Evolutionary conservation across 352 stramenopile genomes (phyloP), one percentile per base, ranked within the genome.

Genomic region (Globisporangium viniferum): DNA sequence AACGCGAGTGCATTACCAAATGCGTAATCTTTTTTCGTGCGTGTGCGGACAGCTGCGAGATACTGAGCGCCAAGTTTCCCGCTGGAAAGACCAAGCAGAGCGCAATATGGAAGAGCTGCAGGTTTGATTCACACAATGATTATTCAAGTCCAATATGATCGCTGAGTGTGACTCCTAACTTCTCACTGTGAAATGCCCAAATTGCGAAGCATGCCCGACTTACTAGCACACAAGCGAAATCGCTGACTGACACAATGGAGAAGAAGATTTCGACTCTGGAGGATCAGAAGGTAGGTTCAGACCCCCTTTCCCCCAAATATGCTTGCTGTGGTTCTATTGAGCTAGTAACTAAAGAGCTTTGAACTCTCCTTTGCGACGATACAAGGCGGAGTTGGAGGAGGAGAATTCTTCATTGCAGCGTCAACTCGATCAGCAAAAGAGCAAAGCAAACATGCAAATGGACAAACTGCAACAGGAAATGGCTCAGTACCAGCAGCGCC

Each of bases 1-100:
- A 49, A 49, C 9, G 5, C 41, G 12, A 49, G 41, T 15, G 41
- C 41, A n/a, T 49, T n/a, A 49, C 41, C 41, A 2, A 5, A 15
- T n/a, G 15, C 5, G 14, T 60, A 35, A 29, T 46, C 6, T 39
- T 33, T 3, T 58, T 12, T 18, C 31, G 0, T 49, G 48, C 46
- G 22, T 36, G 10, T 51, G 5, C 41, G 51, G 41, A 36, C 62
- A 86, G 73, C 36, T 85, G 29, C 29, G 39, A 1, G 78, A 86
- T 62, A 67, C 71, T 29, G 80, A 88, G 24, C 77, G 67, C 0
- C 53, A 79, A 65, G 65, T 73, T 6, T 62, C 53, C 2, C 66
- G 82, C 20, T 87, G 76, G 77, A 86, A 76, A 66, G 66, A 74
- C 33, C 73, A 80, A 51, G 72, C 73, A 22, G 55, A 76, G n/a